Percentiles rank a stretch among this genome's conserved stretches.
These are phyloP conservation scores for Rubia tinctorum DNA, from an alignment of 305 asterid species.

Conservation along the genomic window DNA sequence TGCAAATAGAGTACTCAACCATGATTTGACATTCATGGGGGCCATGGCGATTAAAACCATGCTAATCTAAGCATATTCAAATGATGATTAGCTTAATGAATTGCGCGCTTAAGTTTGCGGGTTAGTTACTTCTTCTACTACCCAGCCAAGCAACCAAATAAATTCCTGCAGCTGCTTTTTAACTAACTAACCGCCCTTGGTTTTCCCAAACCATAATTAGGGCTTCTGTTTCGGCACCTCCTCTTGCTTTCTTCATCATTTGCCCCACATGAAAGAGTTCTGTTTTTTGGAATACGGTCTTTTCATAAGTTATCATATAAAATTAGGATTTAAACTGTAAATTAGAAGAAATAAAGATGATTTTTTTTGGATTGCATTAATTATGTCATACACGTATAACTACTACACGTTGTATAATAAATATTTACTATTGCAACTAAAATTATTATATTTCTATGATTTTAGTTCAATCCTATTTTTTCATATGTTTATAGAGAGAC, in stretches of 20 bases:
- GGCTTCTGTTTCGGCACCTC: neutral
- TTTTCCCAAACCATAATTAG: neutral
- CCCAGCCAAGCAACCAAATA: neutral
- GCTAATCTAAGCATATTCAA: constrained; percentile 24
- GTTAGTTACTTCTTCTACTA: constrained; percentile 7
- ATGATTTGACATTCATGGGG: constrained; percentile 24
- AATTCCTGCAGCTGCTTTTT: neutral
- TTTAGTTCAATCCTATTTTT: too few species aligned
- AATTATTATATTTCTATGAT: too few species aligned
- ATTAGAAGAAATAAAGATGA: too few species aligned
- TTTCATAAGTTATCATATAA: too few species aligned
- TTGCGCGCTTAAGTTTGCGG: constrained; percentile 17
- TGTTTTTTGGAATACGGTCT: too few species aligned
- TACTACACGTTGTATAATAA: too few species aligned
- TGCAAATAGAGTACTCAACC: constrained; percentile 7
- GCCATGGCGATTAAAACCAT: constrained; percentile 34
- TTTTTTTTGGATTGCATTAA: too few species aligned
- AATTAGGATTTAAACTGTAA: too few species aligned
- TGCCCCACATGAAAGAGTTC: constrained; percentile 13
- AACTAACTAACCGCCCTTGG: neutral
- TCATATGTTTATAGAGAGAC: too few species aligned
- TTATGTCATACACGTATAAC: too few species aligned
- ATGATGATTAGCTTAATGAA: constrained; percentile 22
- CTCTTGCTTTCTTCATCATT: constrained; percentile 4
- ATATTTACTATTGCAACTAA: too few species aligned